These are phyloP conservation scores for Macrolepiota fuliginosa DNA, from an alignment of 768 basidiomycete genomes.

Conservation along the genomic window DNA sequence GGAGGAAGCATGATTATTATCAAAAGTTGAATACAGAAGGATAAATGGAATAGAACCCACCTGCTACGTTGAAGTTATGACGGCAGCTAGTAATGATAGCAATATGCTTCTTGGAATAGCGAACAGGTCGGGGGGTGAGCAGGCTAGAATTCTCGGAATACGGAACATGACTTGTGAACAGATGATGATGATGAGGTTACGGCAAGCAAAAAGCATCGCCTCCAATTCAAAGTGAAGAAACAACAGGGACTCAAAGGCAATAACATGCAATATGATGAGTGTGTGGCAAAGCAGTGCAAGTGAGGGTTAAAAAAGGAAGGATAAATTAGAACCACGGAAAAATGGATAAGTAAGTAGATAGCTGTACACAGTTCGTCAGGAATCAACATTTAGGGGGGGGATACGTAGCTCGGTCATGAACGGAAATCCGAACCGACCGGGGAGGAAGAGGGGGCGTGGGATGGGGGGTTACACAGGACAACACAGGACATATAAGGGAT, in stretches of 20 bases:
- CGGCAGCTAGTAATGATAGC: no score
- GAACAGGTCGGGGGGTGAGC: no score
- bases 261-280: background rate
- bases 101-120: no score
- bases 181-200: background rate
- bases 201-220: background rate
- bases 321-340: background rate
- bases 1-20: no score
- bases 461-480: background rate
- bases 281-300: background rate
- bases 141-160: no score
- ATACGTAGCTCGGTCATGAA: background rate
- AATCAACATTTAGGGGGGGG: background rate
- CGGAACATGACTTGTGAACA: no score
- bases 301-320: background rate
- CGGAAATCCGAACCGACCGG: background rate
- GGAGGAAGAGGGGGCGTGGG: background rate
- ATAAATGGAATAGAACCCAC: no score
- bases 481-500: background rate
- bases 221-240: background rate
- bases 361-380: background rate
- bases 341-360: background rate
- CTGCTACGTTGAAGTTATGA: no score
- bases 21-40: no score
- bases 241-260: background rate